Conservation (phyloP, 2,329 filamentous ascomycete species). For the Clonostachys sp. region DNA sequence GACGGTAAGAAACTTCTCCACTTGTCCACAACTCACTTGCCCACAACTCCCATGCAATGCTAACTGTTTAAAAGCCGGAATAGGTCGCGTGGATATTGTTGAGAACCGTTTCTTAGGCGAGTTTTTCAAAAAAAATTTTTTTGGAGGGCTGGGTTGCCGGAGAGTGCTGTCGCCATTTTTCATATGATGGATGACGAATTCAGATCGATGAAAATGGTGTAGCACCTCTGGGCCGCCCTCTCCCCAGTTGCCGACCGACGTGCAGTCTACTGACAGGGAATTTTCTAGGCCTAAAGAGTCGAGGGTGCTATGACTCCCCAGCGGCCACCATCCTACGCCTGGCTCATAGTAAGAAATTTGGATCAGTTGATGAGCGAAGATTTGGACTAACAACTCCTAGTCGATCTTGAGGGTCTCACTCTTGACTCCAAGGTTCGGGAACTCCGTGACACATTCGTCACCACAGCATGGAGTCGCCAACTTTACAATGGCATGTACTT, state of each 20-base stretch:
- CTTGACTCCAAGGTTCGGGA: conserved; percentile 49
- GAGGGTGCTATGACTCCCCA: conserved; percentile 12
- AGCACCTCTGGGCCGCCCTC: too few species aligned
- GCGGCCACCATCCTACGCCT: conserved; percentile 7
- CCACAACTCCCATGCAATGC: neutral
- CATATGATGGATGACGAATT: too few species aligned
- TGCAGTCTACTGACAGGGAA: too few species aligned
- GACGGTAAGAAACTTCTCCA: neutral
- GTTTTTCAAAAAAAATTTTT: neutral
- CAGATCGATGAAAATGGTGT: too few species aligned
- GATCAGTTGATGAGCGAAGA: conserved; percentile 1
- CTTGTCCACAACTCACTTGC: neutral
- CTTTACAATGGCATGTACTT: conserved; percentile 37
- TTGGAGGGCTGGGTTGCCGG: too few species aligned
- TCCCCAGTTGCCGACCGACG: too few species aligned
- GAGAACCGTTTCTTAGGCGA: conserved; percentile 8
- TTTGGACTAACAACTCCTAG: conserved; percentile 15
- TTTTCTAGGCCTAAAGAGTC: conserved; percentile 8
- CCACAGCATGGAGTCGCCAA: conserved; percentile 31
- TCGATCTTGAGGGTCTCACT: conserved; percentile 51
- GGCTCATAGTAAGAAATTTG: neutral
- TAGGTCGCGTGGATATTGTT: conserved; percentile 13
- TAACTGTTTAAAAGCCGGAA: conserved; percentile 2
- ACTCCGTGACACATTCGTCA: conserved; percentile 48
- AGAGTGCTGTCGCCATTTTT: too few species aligned